These are phyloP conservation scores for Candida alai DNA, from an alignment of 805 yeast species.

Conservation along the genomic window DNA sequence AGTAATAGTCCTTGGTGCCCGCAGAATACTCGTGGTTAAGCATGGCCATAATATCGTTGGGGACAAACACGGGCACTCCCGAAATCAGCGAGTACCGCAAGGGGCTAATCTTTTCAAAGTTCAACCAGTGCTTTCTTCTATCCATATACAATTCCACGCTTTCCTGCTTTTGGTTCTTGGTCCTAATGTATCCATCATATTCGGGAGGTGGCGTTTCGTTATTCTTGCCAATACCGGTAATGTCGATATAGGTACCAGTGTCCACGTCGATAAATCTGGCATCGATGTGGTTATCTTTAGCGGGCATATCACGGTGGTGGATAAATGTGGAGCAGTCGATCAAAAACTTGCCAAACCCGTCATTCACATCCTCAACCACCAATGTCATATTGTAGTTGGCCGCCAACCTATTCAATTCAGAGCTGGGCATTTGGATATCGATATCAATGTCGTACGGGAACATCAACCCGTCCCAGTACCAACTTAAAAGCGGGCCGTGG, in stretches of 20 bases:
- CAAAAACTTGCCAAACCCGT: conserved; percentile 19
- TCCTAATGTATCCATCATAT: conserved; percentile 15
- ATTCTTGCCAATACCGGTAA: conserved; percentile 39
- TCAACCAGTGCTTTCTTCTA: conserved; percentile 30
- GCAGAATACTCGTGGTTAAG: conserved; percentile 23
- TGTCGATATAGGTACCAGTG: conserved; percentile 54
- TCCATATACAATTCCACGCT: conserved; percentile 26
- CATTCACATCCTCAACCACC: conserved; percentile 23
- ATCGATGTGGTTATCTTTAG: conserved; percentile 22
- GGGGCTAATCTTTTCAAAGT: conserved; percentile 44
- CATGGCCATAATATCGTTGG: conserved; percentile 24
- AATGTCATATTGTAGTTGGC: conserved; percentile 20
- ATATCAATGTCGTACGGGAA: conserved; percentile 24
- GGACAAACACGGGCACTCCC: conserved; percentile 39
- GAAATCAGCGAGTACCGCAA: conserved; percentile 51
- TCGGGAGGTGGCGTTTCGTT: conserved; percentile 18
- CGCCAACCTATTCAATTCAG: conserved; percentile 18
- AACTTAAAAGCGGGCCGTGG: conserved; percentile 21
- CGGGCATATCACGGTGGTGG: conserved; percentile 19
- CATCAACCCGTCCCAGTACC: conserved; percentile 26
- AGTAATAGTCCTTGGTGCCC: conserved; percentile 20
- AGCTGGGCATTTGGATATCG: conserved; percentile 23
- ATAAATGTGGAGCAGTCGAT: conserved; percentile 23
- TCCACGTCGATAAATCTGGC: conserved; percentile 54
- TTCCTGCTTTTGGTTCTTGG: conserved; percentile 16